phyloP scores from a whole-genome alignment of 768 basidiomycete genomes.

The Podaxis rugospora region DNA sequence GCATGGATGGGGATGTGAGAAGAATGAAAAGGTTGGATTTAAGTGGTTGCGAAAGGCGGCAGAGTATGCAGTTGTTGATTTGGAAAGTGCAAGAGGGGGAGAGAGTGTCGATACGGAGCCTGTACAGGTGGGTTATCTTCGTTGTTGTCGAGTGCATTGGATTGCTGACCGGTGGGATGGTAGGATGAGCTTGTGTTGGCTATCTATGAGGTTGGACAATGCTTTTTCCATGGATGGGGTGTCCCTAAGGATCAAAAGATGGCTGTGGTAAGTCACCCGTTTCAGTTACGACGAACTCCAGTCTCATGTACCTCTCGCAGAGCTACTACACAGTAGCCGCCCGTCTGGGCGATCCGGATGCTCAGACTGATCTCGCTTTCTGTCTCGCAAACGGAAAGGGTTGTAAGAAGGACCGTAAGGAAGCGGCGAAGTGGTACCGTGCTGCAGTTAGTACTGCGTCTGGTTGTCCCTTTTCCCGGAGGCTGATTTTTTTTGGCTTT shows the following conservation, averaged over 20 bases:
- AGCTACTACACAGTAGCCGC: slow-evolving; percentile 86
- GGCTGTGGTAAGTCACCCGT: slow-evolving; percentile 61
- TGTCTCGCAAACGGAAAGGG: slow-evolving; percentile 85
- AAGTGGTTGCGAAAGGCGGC: slow-evolving; percentile 82
- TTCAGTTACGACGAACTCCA: not conserved
- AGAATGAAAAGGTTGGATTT: slow-evolving; percentile 77
- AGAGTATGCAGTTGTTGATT: slow-evolving; percentile 71
- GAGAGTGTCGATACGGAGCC: slow-evolving; percentile 42
- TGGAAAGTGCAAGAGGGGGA: slow-evolving; percentile 59
- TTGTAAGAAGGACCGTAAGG: slow-evolving; percentile 83
- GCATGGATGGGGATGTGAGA: slow-evolving; percentile 84
- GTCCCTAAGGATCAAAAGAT: slow-evolving; percentile 84
- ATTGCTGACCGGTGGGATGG: slow-evolving; percentile 3
- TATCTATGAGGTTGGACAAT: slow-evolving; percentile 89
- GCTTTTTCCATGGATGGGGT: slow-evolving; percentile 93
- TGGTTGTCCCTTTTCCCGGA: slow-evolving; percentile 30
- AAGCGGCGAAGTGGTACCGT: slow-evolving; percentile 87
- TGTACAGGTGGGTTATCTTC: slow-evolving; percentile 39
- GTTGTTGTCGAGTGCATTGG: not conserved
- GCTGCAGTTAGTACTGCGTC: slow-evolving; percentile 45
- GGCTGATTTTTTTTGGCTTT: not conserved
- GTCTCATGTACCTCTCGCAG: slow-evolving; percentile 27
- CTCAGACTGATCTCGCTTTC: slow-evolving; percentile 82
- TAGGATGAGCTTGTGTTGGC: slow-evolving; percentile 83
- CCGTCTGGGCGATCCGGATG: slow-evolving; percentile 79